phyloP scores from a whole-genome alignment of 163 green algal genomes.

The Scenedesmus sp. region DNA sequence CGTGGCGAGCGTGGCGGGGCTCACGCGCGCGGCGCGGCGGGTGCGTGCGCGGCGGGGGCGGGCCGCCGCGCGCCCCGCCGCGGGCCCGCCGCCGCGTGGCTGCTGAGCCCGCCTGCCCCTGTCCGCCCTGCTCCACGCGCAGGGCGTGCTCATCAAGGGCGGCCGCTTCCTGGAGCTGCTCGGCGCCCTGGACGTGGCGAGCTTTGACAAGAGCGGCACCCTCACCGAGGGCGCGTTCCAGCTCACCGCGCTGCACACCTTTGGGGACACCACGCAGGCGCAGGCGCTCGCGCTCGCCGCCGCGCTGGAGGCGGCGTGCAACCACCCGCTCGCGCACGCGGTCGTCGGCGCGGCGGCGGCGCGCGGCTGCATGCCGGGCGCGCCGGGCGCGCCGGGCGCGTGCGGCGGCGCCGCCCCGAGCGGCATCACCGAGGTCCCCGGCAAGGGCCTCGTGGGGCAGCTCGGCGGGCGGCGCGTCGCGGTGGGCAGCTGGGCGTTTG shows the following conservation, averaged over 20 bases:
- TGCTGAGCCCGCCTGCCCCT: neutral
- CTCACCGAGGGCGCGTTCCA: conserved; percentile 76
- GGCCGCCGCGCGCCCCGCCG: neutral
- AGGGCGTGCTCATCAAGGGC: conserved; percentile 85
- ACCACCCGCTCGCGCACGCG: conserved; percentile 68
- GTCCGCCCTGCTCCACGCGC: neutral
- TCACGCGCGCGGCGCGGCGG: conserved; percentile 48
- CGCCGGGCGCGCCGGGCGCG: no score
- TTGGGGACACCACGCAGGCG: conserved; percentile 7
- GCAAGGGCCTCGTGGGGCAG: conserved; percentile 14
- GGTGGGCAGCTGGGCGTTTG: conserved; percentile 33
- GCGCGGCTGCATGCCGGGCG: conserved; percentile 7
- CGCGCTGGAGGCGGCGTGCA: conserved; percentile 57
- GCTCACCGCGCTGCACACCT: conserved; percentile 51
- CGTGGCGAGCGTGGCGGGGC: conserved; percentile 48
- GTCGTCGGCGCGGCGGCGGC: conserved; percentile 63
- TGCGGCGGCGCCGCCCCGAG: neutral
- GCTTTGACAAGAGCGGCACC: conserved; percentile 90
- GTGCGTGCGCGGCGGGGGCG: neutral
- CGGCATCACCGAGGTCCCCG: neutral
- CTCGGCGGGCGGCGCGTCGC: conserved; percentile 11
- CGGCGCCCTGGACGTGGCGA: conserved; percentile 52
- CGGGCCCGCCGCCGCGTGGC: neutral
- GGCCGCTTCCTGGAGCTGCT: conserved; percentile 75
- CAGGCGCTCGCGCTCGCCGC: conserved; percentile 60